Evolutionary conservation across 106 monocot species (phyloP), one percentile per base, ranked within the genome.

Genomic region (Alisma plantagoaquatica): DNA sequence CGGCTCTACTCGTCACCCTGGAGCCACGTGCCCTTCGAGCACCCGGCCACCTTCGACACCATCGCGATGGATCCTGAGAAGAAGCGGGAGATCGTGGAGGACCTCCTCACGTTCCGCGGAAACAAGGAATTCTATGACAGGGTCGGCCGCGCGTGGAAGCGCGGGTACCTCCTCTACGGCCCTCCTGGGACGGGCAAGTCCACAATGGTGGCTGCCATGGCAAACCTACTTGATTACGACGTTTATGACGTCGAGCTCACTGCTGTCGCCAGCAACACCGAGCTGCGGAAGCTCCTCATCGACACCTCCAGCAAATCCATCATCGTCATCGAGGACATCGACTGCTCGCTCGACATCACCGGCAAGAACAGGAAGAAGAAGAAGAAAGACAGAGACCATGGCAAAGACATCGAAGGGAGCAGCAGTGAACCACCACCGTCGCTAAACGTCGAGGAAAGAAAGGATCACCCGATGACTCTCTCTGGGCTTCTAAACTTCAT

Each of bases 41-140:
- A 71, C 22, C 70, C 70, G 19, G 45, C 70, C 25, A 62, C 63
- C 12, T 71, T 71, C 49, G 56, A 71, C 8, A 63, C 70, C 19
- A 3, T 71, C 3, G 70, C 70, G 3, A 17, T 71, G 49, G 70
- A 71, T 2, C 70, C 70, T 0, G 17, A 21, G 11, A 26, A 14
- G 46, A 70, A 70, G 47, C 14, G 23, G 44, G 70, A 53, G 14
- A 61, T 71, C 47, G 0, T 57, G 5, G 23, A 41, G 8, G 70
- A 63, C 49, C 29, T 63, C 11, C 4, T 21, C 33, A 62, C 25
- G 17, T 70, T 70, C 33, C 18, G 19, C 11, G 16, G 56, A 9
- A 56, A 47, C 45, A 54, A 48, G 62, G 70, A 70, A 32, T 62
- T 54, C 47, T 70, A 70, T 30, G 14, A 53, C 14, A 25, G 30